Conservation (phyloP, 805 yeast genomes). For the Zygotorulaspora sp. region DNA sequence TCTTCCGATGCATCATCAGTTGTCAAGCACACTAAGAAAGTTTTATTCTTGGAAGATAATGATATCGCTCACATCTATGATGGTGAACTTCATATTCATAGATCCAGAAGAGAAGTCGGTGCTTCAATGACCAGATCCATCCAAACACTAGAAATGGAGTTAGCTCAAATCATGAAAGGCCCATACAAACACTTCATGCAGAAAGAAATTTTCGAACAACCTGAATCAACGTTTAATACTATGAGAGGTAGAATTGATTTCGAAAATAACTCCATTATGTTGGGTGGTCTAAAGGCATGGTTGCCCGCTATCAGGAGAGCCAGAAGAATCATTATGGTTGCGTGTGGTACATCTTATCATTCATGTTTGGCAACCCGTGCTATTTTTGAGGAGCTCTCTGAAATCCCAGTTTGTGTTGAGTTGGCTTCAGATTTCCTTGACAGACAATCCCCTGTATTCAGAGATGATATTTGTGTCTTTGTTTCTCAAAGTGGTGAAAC, state of each 20-base stretch:
- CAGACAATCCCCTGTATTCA: slow-evolving; percentile 91
- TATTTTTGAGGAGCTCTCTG: slow-evolving; percentile 92
- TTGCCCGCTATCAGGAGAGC: slow-evolving; percentile 88
- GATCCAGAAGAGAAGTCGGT: slow-evolving; percentile 83
- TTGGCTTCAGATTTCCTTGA: slow-evolving; percentile 93
- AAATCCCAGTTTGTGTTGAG: slow-evolving; percentile 88
- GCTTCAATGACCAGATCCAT: slow-evolving; percentile 93
- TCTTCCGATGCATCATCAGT: slow-evolving; percentile 98
- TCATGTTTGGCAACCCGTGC: slow-evolving; percentile 97
- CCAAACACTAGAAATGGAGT: slow-evolving; percentile 93
- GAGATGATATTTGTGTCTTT: slow-evolving; percentile 96
- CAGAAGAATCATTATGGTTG: slow-evolving; percentile 94
- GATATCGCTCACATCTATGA: slow-evolving; percentile 97
- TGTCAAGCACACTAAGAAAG: slow-evolving; percentile 94
- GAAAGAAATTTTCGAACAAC: slow-evolving; percentile 98
- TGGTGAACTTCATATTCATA: slow-evolving; percentile 97
- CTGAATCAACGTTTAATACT: slow-evolving; percentile 95
- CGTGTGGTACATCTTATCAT: slow-evolving; percentile 99
- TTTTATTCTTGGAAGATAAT: slow-evolving; percentile 92
- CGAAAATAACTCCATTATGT: slow-evolving; percentile 63
- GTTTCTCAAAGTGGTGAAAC: slow-evolving; percentile 99
- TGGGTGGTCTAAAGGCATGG: slow-evolving; percentile 87
- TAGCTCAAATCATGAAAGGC: slow-evolving; percentile 98
- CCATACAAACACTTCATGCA: slow-evolving; percentile 95
- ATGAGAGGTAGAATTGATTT: slow-evolving; percentile 99